Evolutionary conservation across 495 filamentous ascomycete species (phyloP), one percentile per base, ranked within the genome.

Genomic region (Mytilinidion resinicola): DNA sequence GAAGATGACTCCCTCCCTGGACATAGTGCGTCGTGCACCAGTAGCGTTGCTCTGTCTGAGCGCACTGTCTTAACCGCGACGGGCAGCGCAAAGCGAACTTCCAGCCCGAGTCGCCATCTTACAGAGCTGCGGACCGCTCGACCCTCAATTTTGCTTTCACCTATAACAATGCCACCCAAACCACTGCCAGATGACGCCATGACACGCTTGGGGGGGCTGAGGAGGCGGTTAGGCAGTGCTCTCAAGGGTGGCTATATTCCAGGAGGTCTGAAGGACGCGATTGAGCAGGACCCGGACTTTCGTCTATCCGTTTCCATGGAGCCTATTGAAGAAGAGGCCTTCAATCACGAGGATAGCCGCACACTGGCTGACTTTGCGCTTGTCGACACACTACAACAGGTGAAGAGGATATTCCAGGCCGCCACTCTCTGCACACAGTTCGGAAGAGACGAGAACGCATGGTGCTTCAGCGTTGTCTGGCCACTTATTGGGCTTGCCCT

Each of bases 401-500:
- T 51, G 20, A 55, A 61, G 53, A 51, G 9, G 34, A 51, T 61
- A 36, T 50, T 61, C 34, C 42, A 50, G 38, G 47, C 34, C 35
- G 46, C 59, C 12, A 17, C n/a, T 35, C 15, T 46, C 46, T 61
- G 51, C 37, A 56, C 15, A 35, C 6, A 56, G 10, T 51, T 17
- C 33, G 36, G 19, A 11, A 44, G 43, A 30, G 53, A 61, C 38
- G 53, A 61, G 37, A 56, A 61, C 46, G 53, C 53, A 34, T 61
- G 51, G 59, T 61, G 53, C 53, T 51, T 56, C n/a, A n/a, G 30
- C 35, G 59, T 61, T 17, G 35, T 51, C 37, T 42, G 11, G 19
- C 59, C 59, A 34, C 47, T 61, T 25, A 25, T 61, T 12, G 30
- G 56, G 25, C 53, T 61, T 25, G 51, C 59, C 38, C 38, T 61